Evolutionary conservation across 225 moss, liverwort and hornwort genomes (phyloP).

Genomic region (Straminergon stramineum): DNA sequence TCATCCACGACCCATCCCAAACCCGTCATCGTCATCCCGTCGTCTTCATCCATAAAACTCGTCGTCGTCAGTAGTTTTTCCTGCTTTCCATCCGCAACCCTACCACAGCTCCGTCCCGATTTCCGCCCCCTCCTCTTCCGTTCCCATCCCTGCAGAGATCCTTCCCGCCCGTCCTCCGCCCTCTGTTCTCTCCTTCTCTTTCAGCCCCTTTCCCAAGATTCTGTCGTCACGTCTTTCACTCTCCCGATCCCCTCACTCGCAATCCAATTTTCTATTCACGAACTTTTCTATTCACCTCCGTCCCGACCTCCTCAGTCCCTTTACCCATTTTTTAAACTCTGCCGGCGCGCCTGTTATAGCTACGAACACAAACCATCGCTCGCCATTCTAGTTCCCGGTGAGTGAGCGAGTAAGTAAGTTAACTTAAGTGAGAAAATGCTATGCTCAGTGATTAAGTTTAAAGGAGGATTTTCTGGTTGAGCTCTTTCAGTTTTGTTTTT

Average conservation of each 20-base stretch:
- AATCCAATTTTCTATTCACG: not conserved
- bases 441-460: not conserved
- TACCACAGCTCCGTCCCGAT: not conserved
- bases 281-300: not conserved
- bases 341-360: slow-evolving; percentile 4
- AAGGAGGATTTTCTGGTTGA: not conserved
- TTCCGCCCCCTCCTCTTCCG: not conserved
- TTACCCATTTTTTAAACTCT: not conserved
- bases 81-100: not conserved
- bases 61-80: not conserved
- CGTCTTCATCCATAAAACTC: not conserved
- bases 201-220: not conserved
- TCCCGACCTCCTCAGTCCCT: not conserved
- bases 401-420: not conserved
- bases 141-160: not conserved
- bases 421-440: not conserved
- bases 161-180: not conserved
- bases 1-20: not conserved
- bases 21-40: not conserved
- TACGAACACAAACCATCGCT: not conserved
- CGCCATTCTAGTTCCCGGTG: not conserved
- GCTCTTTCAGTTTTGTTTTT: not conserved
- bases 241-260: not conserved
- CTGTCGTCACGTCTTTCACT: not conserved
- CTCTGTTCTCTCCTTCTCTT: not conserved